Evolutionary conservation across 495 filamentous ascomycete genomes (phyloP).

Genomic region (Podospora bellae-mahoneyi): DNA sequence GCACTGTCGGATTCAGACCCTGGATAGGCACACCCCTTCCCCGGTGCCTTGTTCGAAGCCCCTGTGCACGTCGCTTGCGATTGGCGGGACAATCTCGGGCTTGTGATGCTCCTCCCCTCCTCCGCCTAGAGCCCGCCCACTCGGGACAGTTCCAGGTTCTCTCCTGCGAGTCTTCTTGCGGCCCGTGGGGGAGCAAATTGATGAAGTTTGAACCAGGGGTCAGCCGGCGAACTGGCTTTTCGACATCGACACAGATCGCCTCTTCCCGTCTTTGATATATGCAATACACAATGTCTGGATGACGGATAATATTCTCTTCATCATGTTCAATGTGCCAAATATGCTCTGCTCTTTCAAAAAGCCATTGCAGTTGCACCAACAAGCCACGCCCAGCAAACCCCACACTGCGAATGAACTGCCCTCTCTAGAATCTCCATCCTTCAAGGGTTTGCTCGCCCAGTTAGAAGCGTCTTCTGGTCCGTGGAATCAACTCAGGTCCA

Average conservation of each 20-base stretch:
- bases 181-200: conserved; percentile 6
- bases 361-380: neutral
- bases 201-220: neutral
- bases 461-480: neutral
- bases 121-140: conserved; percentile 16
- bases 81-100: conserved; percentile 26
- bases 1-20: neutral
- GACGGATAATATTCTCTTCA: neutral
- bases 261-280: neutral
- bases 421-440: neutral
- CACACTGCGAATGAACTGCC: neutral
- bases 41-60: neutral
- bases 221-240: neutral
- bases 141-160: conserved; percentile 20
- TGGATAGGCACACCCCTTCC: neutral
- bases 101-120: conserved; percentile 3
- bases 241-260: neutral
- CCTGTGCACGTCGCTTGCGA: conserved; percentile 5
- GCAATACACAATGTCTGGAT: neutral
- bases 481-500: neutral
- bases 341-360: neutral
- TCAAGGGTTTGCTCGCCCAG: neutral
- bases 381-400: neutral
- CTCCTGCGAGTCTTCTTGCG: neutral
- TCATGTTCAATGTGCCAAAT: neutral